Evolutionary conservation across 2,329 filamentous ascomycete genomes (phyloP), one percentile per base, ranked within the genome.

Genomic region (Trichoderma pleuroti): DNA sequence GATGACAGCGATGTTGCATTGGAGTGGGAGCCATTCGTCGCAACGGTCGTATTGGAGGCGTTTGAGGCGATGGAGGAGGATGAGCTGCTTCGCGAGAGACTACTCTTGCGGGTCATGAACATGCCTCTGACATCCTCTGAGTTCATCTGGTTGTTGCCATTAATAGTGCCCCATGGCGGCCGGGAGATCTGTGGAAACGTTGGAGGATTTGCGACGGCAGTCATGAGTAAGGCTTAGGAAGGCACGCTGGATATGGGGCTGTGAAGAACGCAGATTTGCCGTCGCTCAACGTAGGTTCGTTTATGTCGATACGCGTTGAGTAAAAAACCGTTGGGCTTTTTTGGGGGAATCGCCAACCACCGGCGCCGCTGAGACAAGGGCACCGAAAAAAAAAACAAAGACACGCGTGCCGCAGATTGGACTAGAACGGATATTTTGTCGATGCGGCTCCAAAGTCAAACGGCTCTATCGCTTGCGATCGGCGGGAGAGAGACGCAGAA

Each of bases 51-150:
- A 12, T 83, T 85, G 7, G 88, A 90, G 18, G 88, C 87, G 70
- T 82, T 82, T 36, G 89, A 90, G 16, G 93, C 92, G 74, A 97
- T 86, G 59, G 94, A 97, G 5, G 94, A 97, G 71, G 93, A 96
- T 42, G 95, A 98, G 85, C 93, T 97, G 78, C 91, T 91, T 80
- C 95, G 90, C 80, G 95, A 93, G 72, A 93, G 86, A 78, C 87
- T 90, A 78, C 87, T 90, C 84, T 97, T 98, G 76, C 94, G 93
- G 78, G 93, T 92, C 87, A 93, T 91, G 81, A 97, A 93, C 88
- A 97, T 94, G 81, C 92, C 91, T 83, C 92, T 90, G 75, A 91
- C 89, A 82, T 97, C 93, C 84, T 97, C 93, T 80, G 90, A 84
- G 83, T 92, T 93, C 89, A 93, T 92, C 78, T 91, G 86, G 84